Evolutionary conservation across 2,329 filamentous ascomycete species (phyloP), one percentile per base, ranked within the genome.

Genomic region (Botrytis fabae): DNA sequence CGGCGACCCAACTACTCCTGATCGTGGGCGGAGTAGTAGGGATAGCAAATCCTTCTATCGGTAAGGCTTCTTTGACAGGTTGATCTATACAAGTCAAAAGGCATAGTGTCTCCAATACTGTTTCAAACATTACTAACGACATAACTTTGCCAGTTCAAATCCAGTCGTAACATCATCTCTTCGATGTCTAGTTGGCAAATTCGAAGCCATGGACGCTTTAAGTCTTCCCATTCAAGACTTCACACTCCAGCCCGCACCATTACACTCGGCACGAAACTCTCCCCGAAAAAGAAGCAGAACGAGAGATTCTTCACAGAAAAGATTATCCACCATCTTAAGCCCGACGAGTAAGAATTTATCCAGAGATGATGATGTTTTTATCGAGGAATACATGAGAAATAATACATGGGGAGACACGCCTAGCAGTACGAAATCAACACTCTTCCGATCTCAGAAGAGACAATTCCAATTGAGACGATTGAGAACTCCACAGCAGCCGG

Each of bases 141-240:
- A 18, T 38, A 28, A 70, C 64, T 5, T 18, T 48, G 20, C 40
- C 40, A 51, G 54, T 22, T 44, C 66, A 40, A 57, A 68, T 64
- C 61, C 65, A 42, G 40, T 60, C 48, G 57, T 75, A 75, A 32
- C 62, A 74, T 69, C 75, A 73, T 16, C 69, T 76, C 32, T 73
- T 75, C 35, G 70, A 25, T 78, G 78, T 60, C 62, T 80, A 4
- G 75, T 80, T 60, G 76, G 74, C 22, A 79, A 75, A 57, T 80
- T 80, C 65, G 79, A 80, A 75, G 75, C 74, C 12, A 75, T 80
- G 12, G 78, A 80, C 73, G 73, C 76, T 4, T 14, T 77, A 5
- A 78, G 76, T 73, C 66, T 77, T 18, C 76, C 76, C 6, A 61
- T 75, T 28, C 69, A 75, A 8, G 69, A 69, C 14, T 42, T 60